phyloP scores from a whole-genome alignment of 2,329 filamentous ascomycete genomes.

The Ophiostoma angusticollis region DNA sequence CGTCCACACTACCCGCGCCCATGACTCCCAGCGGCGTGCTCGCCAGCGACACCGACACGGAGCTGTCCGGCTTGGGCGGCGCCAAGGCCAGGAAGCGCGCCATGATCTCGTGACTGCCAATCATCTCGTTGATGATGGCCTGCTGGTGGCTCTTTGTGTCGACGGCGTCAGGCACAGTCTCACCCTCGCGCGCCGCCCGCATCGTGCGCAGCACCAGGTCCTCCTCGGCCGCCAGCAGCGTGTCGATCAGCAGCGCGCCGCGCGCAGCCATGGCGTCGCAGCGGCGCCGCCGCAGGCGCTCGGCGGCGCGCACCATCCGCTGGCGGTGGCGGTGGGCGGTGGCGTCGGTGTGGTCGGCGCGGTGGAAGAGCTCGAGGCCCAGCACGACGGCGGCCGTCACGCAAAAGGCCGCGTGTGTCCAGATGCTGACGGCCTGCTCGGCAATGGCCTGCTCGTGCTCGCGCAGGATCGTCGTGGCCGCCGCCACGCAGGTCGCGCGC shows the following conservation, averaged over 20 bases:
- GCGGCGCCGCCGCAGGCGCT: constrained; percentile 9
- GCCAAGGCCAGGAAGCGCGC: constrained; percentile 9
- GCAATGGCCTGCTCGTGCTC: constrained; percentile 13
- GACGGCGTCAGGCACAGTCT: neutral
- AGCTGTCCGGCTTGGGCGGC: neutral
- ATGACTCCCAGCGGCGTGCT: neutral
- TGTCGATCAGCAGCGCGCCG: constrained; percentile 13
- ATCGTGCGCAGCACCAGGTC: constrained; percentile 13
- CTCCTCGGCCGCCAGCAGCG: constrained; percentile 13
- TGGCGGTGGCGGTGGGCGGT: constrained; percentile 11
- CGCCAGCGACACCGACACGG: too few species aligned
- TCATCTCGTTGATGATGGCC: constrained; percentile 13
- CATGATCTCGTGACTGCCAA: constrained; percentile 12
- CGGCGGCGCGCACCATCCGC: constrained; percentile 8
- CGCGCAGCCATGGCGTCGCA: constrained; percentile 13
- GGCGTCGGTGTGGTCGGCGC: constrained; percentile 11
- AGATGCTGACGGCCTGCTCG: constrained; percentile 13
- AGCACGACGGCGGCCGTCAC: constrained; percentile 15
- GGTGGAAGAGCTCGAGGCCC: constrained; percentile 15
- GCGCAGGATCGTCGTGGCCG: constrained; percentile 22
- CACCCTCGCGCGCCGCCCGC: constrained; percentile 7
- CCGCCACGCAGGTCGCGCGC: constrained; percentile 22
- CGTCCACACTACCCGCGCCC: too few species aligned
- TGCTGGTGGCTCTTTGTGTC: constrained; percentile 5
- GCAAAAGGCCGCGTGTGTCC: constrained; percentile 17